Base-by-base conservation (phyloP, 129 eudicot species). In the Artemisia argyi region DNA sequence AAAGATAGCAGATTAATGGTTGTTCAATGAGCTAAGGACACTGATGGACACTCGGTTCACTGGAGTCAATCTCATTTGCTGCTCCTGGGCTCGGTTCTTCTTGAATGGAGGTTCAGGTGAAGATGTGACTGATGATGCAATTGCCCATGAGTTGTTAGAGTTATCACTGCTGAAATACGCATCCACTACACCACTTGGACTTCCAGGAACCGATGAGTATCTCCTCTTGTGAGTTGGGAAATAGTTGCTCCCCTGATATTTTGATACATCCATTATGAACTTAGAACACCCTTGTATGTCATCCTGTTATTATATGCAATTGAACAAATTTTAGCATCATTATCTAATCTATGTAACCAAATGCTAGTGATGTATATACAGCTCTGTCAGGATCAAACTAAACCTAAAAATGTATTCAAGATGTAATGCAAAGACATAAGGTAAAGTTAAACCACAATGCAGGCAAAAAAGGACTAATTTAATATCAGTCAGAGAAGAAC, bases 141-240 rank as follows among this genome's bases (percentile, higher is more conserved):
- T 68, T 2, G 79, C 66, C 90, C 91, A 85, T 6, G 92, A 86
- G 13, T 88, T 83, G 57, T 77, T 81, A 11, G 87, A 83, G 76
- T 87, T 88, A 17, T 88, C 91, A 16, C 85, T 76, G 81, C 87
- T 79, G 59, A 87, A 77, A 73, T 84, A 76, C 10, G 87, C 85
- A 81, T 87, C 89, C 15, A 92, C 73, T 17, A 87, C 89, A 19
- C 89, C 91, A 26, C 70, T 86, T 42, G 98, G 98, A 75, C 96
- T 86, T 69, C 80, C 80, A 3, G 93, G 89, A 50, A 69, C 59
- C 8, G 83, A 77, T 19, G 59, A 63, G 60, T 68, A 58, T 72
- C 84, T 92, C 42, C 92, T 70, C 78, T 92, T 89, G 73, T 59
- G 81, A 56, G 83, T 71, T 60, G 58, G 72, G 66, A 24, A 63